Conservation (phyloP, 495 filamentous ascomycete genomes). For the Xylaria venustula region DNA sequence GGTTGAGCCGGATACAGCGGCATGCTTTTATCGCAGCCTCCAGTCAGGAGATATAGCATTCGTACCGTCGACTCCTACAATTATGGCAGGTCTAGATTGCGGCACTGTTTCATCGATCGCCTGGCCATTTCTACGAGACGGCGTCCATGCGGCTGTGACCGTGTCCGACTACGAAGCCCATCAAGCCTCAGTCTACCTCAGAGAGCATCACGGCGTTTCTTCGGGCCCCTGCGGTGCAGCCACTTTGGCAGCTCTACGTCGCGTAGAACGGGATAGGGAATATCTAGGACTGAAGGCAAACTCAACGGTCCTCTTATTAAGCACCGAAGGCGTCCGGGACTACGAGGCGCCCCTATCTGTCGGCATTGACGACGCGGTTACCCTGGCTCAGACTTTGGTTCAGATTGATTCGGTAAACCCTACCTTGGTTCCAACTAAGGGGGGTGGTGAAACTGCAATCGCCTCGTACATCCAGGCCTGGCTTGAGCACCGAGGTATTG, state of each 20-base stretch:
- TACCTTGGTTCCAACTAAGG: constrained; percentile 35
- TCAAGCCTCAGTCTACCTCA: constrained; percentile 48
- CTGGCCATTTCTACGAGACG: constrained; percentile 55
- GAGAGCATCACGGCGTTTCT: constrained; percentile 36
- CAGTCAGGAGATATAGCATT: constrained; percentile 39
- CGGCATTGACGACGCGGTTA: constrained; percentile 33
- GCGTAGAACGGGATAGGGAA: constrained; percentile 29
- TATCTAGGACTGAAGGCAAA: constrained; percentile 35
- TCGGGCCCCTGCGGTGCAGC: constrained; percentile 67
- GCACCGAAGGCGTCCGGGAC: constrained; percentile 32
- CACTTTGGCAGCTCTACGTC: constrained; percentile 55
- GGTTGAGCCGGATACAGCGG: constrained; percentile 64
- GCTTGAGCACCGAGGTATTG: constrained; percentile 47
- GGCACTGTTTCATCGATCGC: constrained; percentile 62
- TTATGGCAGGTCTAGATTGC: constrained; percentile 70
- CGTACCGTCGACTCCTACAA: constrained; percentile 52
- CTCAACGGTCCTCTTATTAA: constrained; percentile 51
- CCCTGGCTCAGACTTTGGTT: constrained; percentile 39
- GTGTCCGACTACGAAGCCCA: constrained; percentile 59
- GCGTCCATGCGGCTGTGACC: constrained; percentile 58
- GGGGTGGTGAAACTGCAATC: constrained; percentile 42
- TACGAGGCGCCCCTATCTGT: constrained; percentile 33
- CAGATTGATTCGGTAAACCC: constrained; percentile 48
- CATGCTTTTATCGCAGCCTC: constrained; percentile 56
- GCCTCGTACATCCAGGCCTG: constrained; percentile 41